These are phyloP conservation scores for Nothophytophthora sp. DNA, from an alignment of 352 stramenopile species.

Conservation along the genomic window DNA sequence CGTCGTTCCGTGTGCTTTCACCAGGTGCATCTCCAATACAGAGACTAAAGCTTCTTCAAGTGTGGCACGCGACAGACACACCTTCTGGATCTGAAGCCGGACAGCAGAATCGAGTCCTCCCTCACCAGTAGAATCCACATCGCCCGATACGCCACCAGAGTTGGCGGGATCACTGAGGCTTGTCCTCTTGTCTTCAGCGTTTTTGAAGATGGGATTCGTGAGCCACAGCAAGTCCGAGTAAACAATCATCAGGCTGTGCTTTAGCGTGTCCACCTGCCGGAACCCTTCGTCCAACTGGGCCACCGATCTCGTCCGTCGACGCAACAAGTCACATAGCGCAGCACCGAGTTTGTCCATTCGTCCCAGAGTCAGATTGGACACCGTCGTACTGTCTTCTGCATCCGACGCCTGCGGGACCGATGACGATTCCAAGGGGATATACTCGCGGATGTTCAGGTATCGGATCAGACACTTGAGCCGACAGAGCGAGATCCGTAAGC, in stretches of 20 bases:
- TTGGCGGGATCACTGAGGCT: conserved; percentile 21
- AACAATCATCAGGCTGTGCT: conserved; percentile 62
- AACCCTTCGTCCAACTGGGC: conserved; percentile 50
- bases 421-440: conserved; percentile 37
- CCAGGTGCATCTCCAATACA: conserved; percentile 77
- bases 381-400: not conserved
- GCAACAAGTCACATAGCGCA: conserved; percentile 44
- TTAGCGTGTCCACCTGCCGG: conserved; percentile 61
- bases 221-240: conserved; percentile 81
- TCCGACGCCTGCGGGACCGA: conserved; percentile 3
- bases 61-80: conserved; percentile 33
- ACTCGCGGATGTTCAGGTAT: conserved; percentile 68
- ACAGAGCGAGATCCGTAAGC: conserved; percentile 56
- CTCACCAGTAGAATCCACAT: conserved; percentile 2
- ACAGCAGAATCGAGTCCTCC: conserved; percentile 10
- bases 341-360: conserved; percentile 42
- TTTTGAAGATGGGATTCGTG: conserved; percentile 64
- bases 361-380: conserved; percentile 4
- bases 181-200: conserved; percentile 28
- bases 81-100: conserved; percentile 39
- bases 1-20: conserved; percentile 19
- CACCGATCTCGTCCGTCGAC: conserved; percentile 50
- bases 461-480: conserved; percentile 63
- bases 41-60: conserved; percentile 69
- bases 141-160: not conserved